Evolutionary conservation across 2,329 filamentous ascomycete species (phyloP), one percentile per base, ranked within the genome.

Genomic region (Neofusicoccum kwambonambiense): DNA sequence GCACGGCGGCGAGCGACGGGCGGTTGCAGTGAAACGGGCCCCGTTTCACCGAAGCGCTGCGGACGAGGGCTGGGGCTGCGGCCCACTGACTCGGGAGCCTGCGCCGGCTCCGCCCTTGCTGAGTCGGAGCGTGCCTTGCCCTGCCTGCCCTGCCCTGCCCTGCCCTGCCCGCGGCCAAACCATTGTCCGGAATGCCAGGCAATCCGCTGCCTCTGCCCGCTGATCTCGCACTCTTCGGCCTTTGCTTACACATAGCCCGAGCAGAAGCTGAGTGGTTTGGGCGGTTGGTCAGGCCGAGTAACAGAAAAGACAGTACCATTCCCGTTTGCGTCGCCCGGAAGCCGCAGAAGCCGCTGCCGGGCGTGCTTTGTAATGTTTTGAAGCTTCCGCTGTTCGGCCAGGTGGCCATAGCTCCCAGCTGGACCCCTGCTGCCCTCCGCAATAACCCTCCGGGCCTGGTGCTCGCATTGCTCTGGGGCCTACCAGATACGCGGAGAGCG

Each of bases 351-450:
- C 49, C 49, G 49, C 39, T 12, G 61, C 39, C 61, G 49, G 61
- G 3, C 17, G 17, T 45, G 61, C 61, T 63, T 54, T 51, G 61
- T 63, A 54, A 63, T 52, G 35, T 7, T 2, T 7, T 42, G 34
- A n/a, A 15, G 17, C 11, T 17, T 22, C 4, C 47, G 22, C 15
- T 17, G 39, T 8, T 41, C 51, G 17, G 6, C 27, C 5, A 13
- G 4, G 3, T 62, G 60, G 47, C 47, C 47, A 52, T 45, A 62
- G 61, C 61, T 63, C 61, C 61, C 27, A 42, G 61, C 56, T 37
- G 49, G 35, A 54, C 19, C 47, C 49, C 47, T 15, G 60, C 19
- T 17, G 17, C 11, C 39, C 41, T 44, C 54, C 52, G 52, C 52
- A 31, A 27, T 41, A 56, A 45, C 11, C 12, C 31, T 22, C 11